Base-by-base conservation (phyloP, 306 rosid genomes). In the Lagenaria siceraria region DNA sequence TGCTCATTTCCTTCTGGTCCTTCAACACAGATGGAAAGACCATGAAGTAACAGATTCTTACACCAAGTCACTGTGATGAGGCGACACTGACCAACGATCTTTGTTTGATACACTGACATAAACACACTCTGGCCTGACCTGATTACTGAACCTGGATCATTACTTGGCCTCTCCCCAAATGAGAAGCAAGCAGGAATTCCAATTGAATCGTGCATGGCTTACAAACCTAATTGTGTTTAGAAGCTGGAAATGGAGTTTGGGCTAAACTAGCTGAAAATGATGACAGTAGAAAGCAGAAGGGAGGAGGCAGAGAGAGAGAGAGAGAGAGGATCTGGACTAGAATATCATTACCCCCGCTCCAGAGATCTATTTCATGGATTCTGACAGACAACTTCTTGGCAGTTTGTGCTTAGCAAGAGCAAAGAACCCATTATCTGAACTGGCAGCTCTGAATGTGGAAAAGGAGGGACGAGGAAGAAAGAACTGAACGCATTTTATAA, bases 11-110 rank as follows among this genome's bases (percentile, higher is more conserved):
- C 89, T 43, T 84, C 87, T 14, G 82, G 82, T 29, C 84, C 90
- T 85, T 87, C 89, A 63, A 94, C 90, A 8, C 96, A 84, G 58
- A 94, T 89, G 24, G 90, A 91, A 6, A 94, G 86, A 27, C 97
- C 98, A 65, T 89, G 96, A 21, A 91, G 88, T 75, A 91, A 43
- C 77, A 92, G 22, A 48, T 90, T 92, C 81, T 94, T 94, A 90
- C 96, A 92, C 98, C 98, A 94, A 25, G 96, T 85, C 77, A 94
- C 43, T 8, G 95, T 94, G 82, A 92, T 84, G 81, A 90, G 76
- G 35, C 92, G 93, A 79, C 91, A 84, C 52, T 82, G 88, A 31
- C 89, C 97, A 9, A 93, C 97, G 15, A 94, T 76, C 85, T 90
- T 87, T 71, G 97, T 92, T 78, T 87, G 83, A 19, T 92, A 94